Evolutionary conservation across 306 rosid species (phyloP).

Genomic region (Castanopsis chinensis): DNA sequence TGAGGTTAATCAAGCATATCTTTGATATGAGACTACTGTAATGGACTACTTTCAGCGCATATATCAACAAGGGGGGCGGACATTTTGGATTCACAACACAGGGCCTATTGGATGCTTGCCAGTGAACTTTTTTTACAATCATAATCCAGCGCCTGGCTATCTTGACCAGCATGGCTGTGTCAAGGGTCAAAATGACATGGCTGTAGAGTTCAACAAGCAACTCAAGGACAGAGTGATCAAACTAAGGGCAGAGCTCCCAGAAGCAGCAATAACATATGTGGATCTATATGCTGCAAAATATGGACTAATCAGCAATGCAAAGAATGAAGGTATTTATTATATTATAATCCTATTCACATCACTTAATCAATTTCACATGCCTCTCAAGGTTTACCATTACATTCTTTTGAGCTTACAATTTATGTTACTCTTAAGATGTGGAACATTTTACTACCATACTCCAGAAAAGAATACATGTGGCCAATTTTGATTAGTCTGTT

Average conservation of each 20-base stretch:
- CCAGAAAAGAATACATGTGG: too few relatives aligned
- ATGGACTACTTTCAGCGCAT: slow-evolving; percentile 42
- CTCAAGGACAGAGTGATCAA: slow-evolving; percentile 63
- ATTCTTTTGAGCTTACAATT: not conserved
- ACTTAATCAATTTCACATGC: not conserved
- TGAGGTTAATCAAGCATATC: not conserved
- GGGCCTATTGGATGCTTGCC: slow-evolving; percentile 92
- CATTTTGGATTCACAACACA: slow-evolving; percentile 92
- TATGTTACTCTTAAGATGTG: not conserved
- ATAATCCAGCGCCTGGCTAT: slow-evolving; percentile 51
- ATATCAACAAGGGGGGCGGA: slow-evolving; percentile 71
- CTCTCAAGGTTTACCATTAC: not conserved
- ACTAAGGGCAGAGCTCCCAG: slow-evolving; percentile 72
- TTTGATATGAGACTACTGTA: not conserved
- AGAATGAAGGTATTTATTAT: slow-evolving; percentile 51
- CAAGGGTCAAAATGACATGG: slow-evolving; percentile 66
- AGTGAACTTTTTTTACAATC: slow-evolving; percentile 65
- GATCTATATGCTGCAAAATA: slow-evolving; percentile 82
- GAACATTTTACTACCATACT: not conserved
- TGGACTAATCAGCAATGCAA: slow-evolving; percentile 67
- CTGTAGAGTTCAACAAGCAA: slow-evolving; percentile 66
- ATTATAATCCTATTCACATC: not conserved
- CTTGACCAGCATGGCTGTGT: slow-evolving; percentile 65
- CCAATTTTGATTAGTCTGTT: too few relatives aligned
- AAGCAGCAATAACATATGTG: slow-evolving; percentile 82